Conservation (phyloP, 768 basidiomycete species). For the Hypholoma fasciculare region DNA sequence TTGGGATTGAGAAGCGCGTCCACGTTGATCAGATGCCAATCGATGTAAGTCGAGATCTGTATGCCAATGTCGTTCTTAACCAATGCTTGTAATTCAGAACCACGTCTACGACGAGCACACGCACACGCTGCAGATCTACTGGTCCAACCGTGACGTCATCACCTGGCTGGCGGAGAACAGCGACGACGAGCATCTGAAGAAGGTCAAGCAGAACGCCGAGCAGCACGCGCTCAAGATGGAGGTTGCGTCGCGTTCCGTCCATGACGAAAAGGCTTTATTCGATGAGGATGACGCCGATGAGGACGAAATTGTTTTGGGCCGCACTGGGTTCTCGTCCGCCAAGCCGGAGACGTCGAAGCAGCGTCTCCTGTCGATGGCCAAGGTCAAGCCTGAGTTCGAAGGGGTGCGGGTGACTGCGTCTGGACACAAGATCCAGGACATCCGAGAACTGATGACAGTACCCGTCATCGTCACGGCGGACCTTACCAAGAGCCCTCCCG, state of each 20-base stretch:
- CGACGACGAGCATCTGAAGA: constrained; percentile 94
- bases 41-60: constrained; percentile 56
- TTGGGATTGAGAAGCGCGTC: constrained; percentile 98
- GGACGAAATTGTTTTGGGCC: constrained; percentile 80
- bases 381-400: constrained; percentile 79
- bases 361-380: constrained; percentile 72
- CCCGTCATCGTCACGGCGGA: constrained; percentile 96
- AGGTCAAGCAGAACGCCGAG: constrained; percentile 91
- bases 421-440: constrained; percentile 96
- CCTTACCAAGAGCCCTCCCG: constrained; percentile 92
- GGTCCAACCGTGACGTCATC: constrained; percentile 94
- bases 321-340: constrained; percentile 37
- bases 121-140: constrained; percentile 92
- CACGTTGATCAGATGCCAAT: constrained; percentile 99
- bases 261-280: constrained; percentile 87
- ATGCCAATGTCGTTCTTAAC: background rate
- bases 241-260: constrained; percentile 78
- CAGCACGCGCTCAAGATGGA: constrained; percentile 92
- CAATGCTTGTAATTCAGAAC: constrained; percentile 55
- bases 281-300: constrained; percentile 86
- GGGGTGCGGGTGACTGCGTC: constrained; percentile 69
- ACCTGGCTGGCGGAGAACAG: constrained; percentile 94
- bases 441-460: constrained; percentile 90
- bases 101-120: constrained; percentile 95
- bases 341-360: constrained; percentile 73